phyloP scores from a whole-genome alignment of 1,284 basidiomycete genomes.

The Ganoderma multipileum region DNA sequence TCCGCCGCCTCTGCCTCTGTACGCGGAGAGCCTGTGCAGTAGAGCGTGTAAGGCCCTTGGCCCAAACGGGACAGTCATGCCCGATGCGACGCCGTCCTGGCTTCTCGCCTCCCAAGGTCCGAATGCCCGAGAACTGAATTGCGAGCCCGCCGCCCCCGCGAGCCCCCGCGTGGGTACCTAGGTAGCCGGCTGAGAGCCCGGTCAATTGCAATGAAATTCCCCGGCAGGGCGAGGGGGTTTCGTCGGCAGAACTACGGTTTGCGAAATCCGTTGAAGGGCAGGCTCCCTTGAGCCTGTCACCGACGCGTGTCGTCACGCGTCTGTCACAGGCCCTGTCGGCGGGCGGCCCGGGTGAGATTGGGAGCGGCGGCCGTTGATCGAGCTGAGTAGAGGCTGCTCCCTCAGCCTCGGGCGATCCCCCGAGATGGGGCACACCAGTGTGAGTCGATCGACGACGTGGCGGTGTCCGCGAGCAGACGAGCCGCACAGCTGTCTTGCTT shows the following conservation, averaged over 20 bases:
- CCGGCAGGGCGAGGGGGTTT: background rate
- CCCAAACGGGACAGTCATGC: background rate
- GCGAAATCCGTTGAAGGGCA: background rate
- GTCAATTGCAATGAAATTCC: conserved; percentile 3
- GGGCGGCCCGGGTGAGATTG: background rate
- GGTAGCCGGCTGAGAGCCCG: conserved; percentile 13
- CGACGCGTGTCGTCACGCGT: conserved; percentile 12
- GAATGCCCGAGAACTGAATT: conserved; percentile 1
- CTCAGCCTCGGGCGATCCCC: background rate
- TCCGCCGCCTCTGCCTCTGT: background rate
- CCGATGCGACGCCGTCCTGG: background rate
- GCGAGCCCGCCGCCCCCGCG: background rate
- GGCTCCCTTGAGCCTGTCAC: conserved; percentile 1
- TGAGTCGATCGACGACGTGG: background rate
- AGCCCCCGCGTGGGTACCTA: conserved; percentile 10
- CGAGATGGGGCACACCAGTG: background rate
- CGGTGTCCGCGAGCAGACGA: background rate
- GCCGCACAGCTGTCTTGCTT: background rate
- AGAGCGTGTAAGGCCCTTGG: conserved; percentile 4
- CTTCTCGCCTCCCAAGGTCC: background rate
- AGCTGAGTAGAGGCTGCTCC: background rate
- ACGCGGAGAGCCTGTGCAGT: background rate
- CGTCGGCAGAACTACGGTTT: conserved; percentile 5
- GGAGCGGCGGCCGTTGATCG: background rate
- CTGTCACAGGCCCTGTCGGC: background rate